Evolutionary conservation across 148 eudicot genomes (phyloP).

Genomic region (Fagopyrum tataricum): DNA sequence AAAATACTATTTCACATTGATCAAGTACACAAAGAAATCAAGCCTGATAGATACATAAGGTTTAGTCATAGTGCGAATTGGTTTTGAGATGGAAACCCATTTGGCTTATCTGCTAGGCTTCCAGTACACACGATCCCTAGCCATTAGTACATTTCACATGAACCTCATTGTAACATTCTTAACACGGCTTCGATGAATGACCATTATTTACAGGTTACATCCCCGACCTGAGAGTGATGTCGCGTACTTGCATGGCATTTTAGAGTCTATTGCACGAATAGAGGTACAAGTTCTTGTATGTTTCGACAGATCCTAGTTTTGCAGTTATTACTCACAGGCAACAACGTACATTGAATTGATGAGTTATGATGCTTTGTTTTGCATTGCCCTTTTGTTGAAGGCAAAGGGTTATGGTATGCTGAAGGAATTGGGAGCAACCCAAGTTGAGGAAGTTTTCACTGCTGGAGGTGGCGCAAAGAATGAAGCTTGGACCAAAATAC

Average conservation of each 20-base stretch:
- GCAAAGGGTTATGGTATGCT: slow-evolving; percentile 74
- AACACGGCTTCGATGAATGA: neutral
- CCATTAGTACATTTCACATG: no score
- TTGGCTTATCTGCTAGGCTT: no score
- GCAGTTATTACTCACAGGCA: neutral
- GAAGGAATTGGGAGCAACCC: slow-evolving; percentile 77
- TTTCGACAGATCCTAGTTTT: neutral
- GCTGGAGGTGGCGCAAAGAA: slow-evolving; percentile 96
- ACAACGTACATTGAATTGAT: neutral
- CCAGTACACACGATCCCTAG: no score
- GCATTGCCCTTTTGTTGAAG: slow-evolving; percentile 20
- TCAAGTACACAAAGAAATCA: no score
- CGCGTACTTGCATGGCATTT: slow-evolving; percentile 79
- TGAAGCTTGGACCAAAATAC: slow-evolving; percentile 64
- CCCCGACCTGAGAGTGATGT: slow-evolving; percentile 84
- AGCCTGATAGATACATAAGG: no score
- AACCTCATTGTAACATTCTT: no score
- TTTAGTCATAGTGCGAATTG: no score
- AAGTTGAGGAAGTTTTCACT: slow-evolving; percentile 73
- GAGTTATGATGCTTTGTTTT: neutral
- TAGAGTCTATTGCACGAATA: slow-evolving; percentile 92
- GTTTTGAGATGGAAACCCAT: no score
- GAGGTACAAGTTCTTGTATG: slow-evolving; percentile 43
- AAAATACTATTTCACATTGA: no score
- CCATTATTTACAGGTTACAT: slow-evolving; percentile 41